Base-by-base conservation (phyloP, 78 protist species). In the Dictyostelium firmibasis region DNA sequence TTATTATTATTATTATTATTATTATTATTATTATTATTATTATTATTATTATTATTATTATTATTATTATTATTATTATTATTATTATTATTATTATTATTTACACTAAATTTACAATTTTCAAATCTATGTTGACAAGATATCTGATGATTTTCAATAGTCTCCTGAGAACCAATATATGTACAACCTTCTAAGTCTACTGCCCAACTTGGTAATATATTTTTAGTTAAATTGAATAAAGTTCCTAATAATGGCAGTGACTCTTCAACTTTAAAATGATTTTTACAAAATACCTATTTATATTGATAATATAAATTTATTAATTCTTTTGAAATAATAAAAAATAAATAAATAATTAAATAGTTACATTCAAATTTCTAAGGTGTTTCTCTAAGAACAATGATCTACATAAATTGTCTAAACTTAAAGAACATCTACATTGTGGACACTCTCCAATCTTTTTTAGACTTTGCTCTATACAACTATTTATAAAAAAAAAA, bases 201-300 rank as follows among this genome's bases (percentile, higher is more conserved):
- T 31, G 33, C 25, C 79, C 75, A 67, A 33, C n/a, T 16, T 72
- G 79, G 47, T 33, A 33, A 4, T 72, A 29, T 27, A 25, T 25
- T 69, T 31, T 25, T 69, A 29, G 0, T 69, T 13, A 14, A 2
- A 69, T 62, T 23, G n/a, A 25, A 25, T 67, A 27, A 67, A 27
- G 14, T 27, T 11, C 75, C 75, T 23, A 67, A n/a, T 27, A 27
- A 67, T 67, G 75, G 8, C 13, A 13, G n/a, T 67, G 67, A 16
- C 29, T 41, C 50, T 31, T 83, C 81, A 11, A 41, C 18, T 78
- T 78, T 83, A 53, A 83, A 79, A 74, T 83, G 86, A 74, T 83
- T 82, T 92, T 72, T 92, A 92, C 95, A 92, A 67, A 8, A 85
- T 14, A 92, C 95, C 86, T 86, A 70, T 25, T 16, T 13, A 27